phyloP scores from a whole-genome alignment of 345 rosid species.

The Eucalyptus curtisii region DNA sequence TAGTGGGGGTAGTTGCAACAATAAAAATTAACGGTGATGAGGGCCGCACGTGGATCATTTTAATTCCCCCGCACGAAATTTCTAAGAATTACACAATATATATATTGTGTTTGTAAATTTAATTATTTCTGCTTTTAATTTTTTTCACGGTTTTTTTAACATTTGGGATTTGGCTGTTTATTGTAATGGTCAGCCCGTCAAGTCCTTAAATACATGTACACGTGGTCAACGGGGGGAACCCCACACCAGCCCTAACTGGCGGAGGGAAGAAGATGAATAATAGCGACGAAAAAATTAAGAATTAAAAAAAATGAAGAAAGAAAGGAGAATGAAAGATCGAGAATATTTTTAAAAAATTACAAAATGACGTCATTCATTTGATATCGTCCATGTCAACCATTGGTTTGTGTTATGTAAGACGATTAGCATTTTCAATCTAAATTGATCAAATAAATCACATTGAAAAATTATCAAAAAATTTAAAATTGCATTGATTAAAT shows the following conservation, averaged over 20 bases:
- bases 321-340: not conserved
- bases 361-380: not conserved
- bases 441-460: too few species aligned
- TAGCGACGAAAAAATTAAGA: not conserved
- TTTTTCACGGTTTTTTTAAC: not conserved
- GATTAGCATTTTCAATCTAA: too few species aligned
- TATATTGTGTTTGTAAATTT: not conserved
- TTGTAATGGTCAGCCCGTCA: not conserved
- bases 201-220: not conserved
- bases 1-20: not conserved
- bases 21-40: not conserved
- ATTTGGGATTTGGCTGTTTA: not conserved
- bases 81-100: not conserved
- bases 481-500: too few species aligned
- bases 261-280: not conserved
- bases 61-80: not conserved
- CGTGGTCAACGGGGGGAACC: not conserved
- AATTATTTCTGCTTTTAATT: not conserved
- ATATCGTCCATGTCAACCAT: not conserved
- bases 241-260: not conserved
- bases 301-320: not conserved
- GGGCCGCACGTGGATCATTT: not conserved
- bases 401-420: rapidly evolving
- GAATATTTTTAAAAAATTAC: not conserved
- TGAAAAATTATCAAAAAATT: too few species aligned